Percentiles rank a stretch among this genome's conserved stretches.
phyloP scores from a whole-genome alignment of 225 moss, liverwort and hornwort genomes.

The Takakia lepidozioides region DNA sequence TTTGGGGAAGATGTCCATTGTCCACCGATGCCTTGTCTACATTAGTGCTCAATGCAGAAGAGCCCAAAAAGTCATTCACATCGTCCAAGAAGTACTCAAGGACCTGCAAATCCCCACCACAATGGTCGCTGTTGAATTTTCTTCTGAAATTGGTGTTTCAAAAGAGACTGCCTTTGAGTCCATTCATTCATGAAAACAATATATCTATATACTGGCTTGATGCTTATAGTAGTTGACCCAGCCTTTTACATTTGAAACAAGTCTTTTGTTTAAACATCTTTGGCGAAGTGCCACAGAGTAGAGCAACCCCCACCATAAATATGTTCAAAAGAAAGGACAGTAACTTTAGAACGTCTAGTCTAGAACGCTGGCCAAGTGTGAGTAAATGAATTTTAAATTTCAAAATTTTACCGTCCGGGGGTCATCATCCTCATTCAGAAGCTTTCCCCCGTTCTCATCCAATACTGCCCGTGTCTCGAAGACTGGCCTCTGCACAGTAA shows the following conservation, averaged over 20 bases:
- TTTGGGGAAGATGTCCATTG: constrained; percentile 34
- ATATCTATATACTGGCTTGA: no score
- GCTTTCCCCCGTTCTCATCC: constrained; percentile 73
- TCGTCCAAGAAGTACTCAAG: constrained; percentile 82
- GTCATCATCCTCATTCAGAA: constrained; percentile 91
- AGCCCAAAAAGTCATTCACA: constrained; percentile 64
- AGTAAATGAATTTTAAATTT: not conserved
- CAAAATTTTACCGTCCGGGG: constrained; percentile 53
- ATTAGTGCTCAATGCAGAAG: constrained; percentile 4
- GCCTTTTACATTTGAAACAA: no score
- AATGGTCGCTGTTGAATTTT: no score
- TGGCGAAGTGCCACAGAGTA: not conserved
- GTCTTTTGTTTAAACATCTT: constrained; percentile 7
- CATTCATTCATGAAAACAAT: no score
- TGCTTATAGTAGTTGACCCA: no score
- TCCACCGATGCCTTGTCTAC: constrained; percentile 15
- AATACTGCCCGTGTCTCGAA: constrained; percentile 69
- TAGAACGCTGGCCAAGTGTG: not conserved
- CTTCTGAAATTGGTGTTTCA: no score
- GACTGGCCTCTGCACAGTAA: constrained; percentile 52
- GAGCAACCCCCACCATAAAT: no score
- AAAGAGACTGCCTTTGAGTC: no score
- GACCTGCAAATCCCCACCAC: no score
- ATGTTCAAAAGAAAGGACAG: no score
- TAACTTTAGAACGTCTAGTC: no score